Evolutionary conservation across 2,329 filamentous ascomycete species (phyloP).

Genomic region (Aspergillus proliferans): DNA sequence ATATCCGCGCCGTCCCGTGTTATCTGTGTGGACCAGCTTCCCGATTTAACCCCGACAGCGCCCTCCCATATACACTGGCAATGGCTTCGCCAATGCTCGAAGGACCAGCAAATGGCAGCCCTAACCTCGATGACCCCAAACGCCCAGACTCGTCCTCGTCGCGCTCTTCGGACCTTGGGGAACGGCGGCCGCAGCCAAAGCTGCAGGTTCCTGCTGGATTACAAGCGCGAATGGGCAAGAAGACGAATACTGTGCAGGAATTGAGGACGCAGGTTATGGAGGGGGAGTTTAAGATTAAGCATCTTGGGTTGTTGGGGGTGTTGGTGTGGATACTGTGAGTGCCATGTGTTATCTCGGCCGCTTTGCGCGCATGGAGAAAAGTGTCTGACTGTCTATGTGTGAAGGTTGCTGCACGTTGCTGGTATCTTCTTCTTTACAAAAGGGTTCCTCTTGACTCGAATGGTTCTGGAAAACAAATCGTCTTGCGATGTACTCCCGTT

Average conservation of each 20-base stretch:
- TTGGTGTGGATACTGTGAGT: constrained; percentile 39
- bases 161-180: constrained; percentile 6
- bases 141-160: constrained; percentile 2
- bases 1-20: background rate
- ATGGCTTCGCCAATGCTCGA: constrained; percentile 9
- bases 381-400: background rate
- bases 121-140: constrained; percentile 4
- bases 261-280: constrained; percentile 25
- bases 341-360: background rate
- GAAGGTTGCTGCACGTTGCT: constrained; percentile 63
- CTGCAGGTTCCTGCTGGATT: constrained; percentile 7
- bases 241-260: constrained; percentile 21
- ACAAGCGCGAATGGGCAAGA: constrained; percentile 13
- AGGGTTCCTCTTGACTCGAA: constrained; percentile 84
- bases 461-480: constrained; percentile 72
- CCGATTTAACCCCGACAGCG: background rate
- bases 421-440: constrained; percentile 90
- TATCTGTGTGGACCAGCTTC: constrained; percentile 1
- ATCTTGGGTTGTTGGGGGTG: constrained; percentile 32
- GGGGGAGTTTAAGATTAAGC: constrained; percentile 33
- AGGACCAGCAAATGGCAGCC: constrained; percentile 3
- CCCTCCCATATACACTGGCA: background rate
- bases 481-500: constrained; percentile 64
- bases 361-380: background rate
- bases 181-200: constrained; percentile 6